phyloP scores from a whole-genome alignment of 2,329 filamentous ascomycete genomes.

The Pseudocercospora eumusae region DNA sequence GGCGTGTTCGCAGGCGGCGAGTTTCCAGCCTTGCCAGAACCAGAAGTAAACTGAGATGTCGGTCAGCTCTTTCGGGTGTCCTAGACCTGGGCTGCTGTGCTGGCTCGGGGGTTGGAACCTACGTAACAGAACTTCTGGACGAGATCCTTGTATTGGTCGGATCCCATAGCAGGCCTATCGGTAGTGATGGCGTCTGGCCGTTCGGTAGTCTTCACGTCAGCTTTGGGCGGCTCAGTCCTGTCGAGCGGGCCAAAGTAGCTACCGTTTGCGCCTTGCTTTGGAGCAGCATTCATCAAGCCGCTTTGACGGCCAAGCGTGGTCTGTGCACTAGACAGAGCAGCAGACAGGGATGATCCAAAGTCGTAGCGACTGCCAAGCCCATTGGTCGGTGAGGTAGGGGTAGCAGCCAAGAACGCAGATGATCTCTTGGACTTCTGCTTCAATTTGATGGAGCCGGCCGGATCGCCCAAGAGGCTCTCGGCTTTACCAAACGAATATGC shows the following conservation, averaged over 20 bases:
- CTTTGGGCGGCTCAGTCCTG: constrained; percentile 36
- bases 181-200: constrained; percentile 58
- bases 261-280: constrained; percentile 44
- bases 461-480: constrained; percentile 58
- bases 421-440: constrained; percentile 65
- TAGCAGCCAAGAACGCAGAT: constrained; percentile 55
- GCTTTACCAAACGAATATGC: constrained; percentile 49
- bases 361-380: constrained; percentile 82
- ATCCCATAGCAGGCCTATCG: constrained; percentile 72
- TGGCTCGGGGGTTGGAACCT: constrained; percentile 60
- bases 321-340: constrained; percentile 75
- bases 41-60: constrained; percentile 40
- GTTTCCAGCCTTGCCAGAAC: constrained; percentile 33
- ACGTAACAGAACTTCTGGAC: constrained; percentile 99
- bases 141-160: constrained; percentile 91
- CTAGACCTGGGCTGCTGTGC: constrained; percentile 33
- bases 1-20: constrained; percentile 22
- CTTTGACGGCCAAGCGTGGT: constrained; percentile 61
- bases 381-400: constrained; percentile 62
- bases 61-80: constrained; percentile 35
- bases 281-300: constrained; percentile 43
- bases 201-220: constrained; percentile 30
- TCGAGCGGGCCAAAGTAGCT: constrained; percentile 44
- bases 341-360: constrained; percentile 86
- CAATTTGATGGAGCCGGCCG: constrained; percentile 62